Evolutionary conservation across 768 basidiomycete genomes (phyloP).

Genomic region (Lactifluus subvellereus): DNA sequence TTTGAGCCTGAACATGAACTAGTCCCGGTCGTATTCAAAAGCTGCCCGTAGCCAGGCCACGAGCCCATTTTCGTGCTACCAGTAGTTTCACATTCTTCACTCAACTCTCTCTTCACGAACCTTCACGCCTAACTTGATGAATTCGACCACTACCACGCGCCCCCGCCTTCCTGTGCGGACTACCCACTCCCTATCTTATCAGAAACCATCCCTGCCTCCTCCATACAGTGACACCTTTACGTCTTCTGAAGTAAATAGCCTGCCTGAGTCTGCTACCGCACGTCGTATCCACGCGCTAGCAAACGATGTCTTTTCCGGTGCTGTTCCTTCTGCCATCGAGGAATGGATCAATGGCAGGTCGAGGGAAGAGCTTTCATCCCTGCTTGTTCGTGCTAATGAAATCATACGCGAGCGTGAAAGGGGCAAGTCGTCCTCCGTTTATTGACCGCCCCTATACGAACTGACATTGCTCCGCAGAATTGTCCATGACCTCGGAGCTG

Average conservation of each 20-base stretch:
- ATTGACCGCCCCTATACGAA: not conserved
- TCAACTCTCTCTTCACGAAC: not conserved
- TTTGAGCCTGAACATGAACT: not conserved
- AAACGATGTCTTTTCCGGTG: constrained; percentile 24
- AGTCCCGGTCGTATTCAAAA: constrained; percentile 3
- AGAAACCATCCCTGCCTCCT: constrained; percentile 13
- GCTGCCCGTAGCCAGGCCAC: not conserved
- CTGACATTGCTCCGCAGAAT: constrained; percentile 39
- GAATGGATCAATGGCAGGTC: constrained; percentile 60
- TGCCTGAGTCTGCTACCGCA: constrained; percentile 30
- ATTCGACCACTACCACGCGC: not conserved
- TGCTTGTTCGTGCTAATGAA: constrained; percentile 66
- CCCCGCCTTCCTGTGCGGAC: not conserved
- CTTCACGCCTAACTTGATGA: not conserved
- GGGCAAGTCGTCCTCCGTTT: constrained; percentile 42
- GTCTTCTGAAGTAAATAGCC: constrained; percentile 1
- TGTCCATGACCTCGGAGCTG: constrained; percentile 59
- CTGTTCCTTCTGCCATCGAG: constrained; percentile 26
- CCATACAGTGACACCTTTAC: constrained; percentile 4
- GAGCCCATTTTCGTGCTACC: not conserved
- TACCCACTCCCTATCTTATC: not conserved
- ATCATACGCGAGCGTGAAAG: constrained; percentile 73
- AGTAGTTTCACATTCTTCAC: not conserved
- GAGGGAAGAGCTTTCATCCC: constrained; percentile 63
- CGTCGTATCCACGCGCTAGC: constrained; percentile 28